Evolutionary conservation across 495 filamentous ascomycete species (phyloP).

Genomic region (Copromyces sp.): DNA sequence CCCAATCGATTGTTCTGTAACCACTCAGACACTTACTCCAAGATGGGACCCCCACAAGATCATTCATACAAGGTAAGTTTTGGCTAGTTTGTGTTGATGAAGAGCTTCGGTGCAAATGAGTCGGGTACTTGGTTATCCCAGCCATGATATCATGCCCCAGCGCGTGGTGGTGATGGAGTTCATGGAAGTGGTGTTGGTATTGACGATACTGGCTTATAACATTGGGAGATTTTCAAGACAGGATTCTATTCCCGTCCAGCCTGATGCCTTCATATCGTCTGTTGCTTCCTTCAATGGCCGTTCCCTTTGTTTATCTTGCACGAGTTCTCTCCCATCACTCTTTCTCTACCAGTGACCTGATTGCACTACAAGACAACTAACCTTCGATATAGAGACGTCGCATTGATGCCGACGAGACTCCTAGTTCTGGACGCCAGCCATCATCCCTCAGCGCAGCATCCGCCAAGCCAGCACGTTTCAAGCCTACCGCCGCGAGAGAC

Average conservation of each 20-base stretch:
- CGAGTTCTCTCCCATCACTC: neutral
- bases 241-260: neutral
- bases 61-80: neutral
- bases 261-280: neutral
- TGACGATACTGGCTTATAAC: neutral
- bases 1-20: neutral
- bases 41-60: neutral
- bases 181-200: neutral
- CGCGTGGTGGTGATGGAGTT: neutral
- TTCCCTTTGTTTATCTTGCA: neutral
- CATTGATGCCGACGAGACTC: constrained; percentile 26
- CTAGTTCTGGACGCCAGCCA: constrained; percentile 8
- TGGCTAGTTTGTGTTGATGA: neutral
- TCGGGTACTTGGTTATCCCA: neutral
- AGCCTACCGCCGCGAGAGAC: constrained; percentile 26
- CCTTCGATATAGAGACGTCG: constrained; percentile 28
- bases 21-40: neutral
- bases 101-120: neutral
- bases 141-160: neutral
- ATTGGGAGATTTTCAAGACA: neutral
- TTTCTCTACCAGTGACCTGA: neutral
- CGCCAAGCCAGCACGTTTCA: constrained; percentile 25
- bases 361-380: neutral
- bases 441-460: constrained; percentile 9
- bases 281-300: neutral